Evolutionary conservation across 176 grass and related monocot genomes (phyloP).

Genomic region (Lolium rigidum): DNA sequence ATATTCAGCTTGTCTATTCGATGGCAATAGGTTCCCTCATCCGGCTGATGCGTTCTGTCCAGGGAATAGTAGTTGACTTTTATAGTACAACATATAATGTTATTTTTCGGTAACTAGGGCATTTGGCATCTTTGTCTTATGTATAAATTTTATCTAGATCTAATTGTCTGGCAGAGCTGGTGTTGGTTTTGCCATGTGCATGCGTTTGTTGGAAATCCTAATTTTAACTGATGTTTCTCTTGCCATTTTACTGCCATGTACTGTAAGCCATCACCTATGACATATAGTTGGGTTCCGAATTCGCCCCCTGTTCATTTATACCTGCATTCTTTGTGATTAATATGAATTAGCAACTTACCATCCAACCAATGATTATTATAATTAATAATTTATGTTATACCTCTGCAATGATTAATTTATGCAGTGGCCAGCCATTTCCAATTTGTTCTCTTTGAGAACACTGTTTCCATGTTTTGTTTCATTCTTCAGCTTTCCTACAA

Average conservation of each 20-base stretch:
- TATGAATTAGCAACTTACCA: background rate
- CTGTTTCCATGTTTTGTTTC: background rate
- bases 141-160: conserved; percentile 20
- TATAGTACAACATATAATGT: background rate
- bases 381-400: conserved; percentile 1
- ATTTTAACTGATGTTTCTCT: background rate
- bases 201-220: background rate
- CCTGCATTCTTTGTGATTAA: background rate
- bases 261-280: background rate
- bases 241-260: background rate
- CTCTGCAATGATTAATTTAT: background rate
- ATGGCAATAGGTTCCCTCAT: background rate
- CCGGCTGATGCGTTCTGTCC: conserved; percentile 32
- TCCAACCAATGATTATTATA: background rate
- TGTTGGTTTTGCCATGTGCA: background rate
- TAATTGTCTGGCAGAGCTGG: background rate
- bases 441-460: background rate
- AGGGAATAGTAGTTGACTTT: conserved; percentile 29
- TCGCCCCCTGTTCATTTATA: background rate
- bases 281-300: background rate
- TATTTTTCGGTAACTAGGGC: background rate
- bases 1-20: conserved; percentile 5
- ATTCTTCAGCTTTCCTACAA: background rate
- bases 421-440: background rate
- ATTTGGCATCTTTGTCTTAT: background rate